phyloP scores from a whole-genome alignment of 306 rosid species.

The Fagus crenata region DNA sequence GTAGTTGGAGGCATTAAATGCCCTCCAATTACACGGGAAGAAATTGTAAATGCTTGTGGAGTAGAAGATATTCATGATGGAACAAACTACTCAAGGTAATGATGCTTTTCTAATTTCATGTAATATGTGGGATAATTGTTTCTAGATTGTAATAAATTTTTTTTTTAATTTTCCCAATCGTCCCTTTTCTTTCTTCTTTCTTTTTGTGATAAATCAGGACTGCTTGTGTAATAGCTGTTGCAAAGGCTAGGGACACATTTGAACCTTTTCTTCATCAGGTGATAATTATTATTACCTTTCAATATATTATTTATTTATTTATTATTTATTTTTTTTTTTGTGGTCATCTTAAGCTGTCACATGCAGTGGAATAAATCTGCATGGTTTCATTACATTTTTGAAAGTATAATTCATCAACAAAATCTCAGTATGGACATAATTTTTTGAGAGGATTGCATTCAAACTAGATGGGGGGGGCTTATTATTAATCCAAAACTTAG shows the following conservation, averaged over 20 bases:
- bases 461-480: not conserved
- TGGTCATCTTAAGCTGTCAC: not conserved
- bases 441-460: not conserved
- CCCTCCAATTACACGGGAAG: conserved; percentile 96
- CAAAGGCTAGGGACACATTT: conserved; percentile 92
- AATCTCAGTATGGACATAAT: not conserved
- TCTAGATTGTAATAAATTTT: not conserved
- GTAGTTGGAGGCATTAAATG: conserved; percentile 96
- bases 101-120: not conserved
- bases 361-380: not conserved
- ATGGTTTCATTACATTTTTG: not conserved
- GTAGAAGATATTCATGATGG: conserved; percentile 99
- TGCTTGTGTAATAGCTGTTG: conserved; percentile 98
- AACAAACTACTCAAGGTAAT: conserved; percentile 93
- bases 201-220: conserved; percentile 57
- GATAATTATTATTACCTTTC: conserved; percentile 18
- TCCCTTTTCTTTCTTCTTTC: not conserved
- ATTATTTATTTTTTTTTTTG: too few species aligned
- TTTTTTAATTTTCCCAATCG: not conserved
- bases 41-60: conserved; percentile 96
- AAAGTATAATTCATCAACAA: not conserved
- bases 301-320: conserved; percentile 15
- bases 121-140: not conserved
- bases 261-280: conserved; percentile 98
- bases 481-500: not conserved